Evolutionary conservation across 148 eudicot species (phyloP), one percentile per base, ranked within the genome.

Genomic region (Heliamphora exappendiculata): DNA sequence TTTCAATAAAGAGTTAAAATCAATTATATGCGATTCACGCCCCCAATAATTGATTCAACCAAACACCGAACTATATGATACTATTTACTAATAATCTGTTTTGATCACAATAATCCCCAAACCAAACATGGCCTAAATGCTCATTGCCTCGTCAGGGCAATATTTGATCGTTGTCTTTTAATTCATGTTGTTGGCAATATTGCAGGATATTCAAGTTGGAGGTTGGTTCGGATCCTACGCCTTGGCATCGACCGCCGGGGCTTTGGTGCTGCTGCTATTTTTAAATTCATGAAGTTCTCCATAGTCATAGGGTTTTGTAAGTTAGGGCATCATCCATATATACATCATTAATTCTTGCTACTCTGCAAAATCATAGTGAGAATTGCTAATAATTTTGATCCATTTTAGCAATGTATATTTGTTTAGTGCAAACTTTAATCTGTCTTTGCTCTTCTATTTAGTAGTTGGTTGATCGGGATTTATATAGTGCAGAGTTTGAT

Each of bases 161-260:
- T 47, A 28, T 70, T 47, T 17, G 37, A 70, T 55, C 57, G n/a
- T 22, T 70, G 45, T 28, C 55, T 47, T 20, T 60, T n/a, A 29
- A 60, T 60, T 9, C 13, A 11, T 1, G 4, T 26, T 68, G 33
- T 76, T 76, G 44, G n/a, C 72, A 24, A 33, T 60, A 49, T 75
- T 50, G 17, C 78, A 76, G 78, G 72, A 65, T 66, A 49, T 51
- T n/a, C 63, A 26, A 51, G 72, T 26, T 66, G 49, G 20, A 37
- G 78, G 78, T 53, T 76, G 71, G 78, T 76, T 26, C 16, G 50
- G 63, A 42, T 51, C 50, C 49, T 16, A 64, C 62, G 45, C 57
- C 60, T n/a, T 51, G 49, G 60, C 26, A 34, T n/a, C 44, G 47
- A n/a, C 14, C n/a, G 22, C 69, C 70, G 49, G 47, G 36, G 36